Base-by-base conservation (phyloP, 2,329 filamentous ascomycete genomes). In the Calonectria pseudoturangicola region DNA sequence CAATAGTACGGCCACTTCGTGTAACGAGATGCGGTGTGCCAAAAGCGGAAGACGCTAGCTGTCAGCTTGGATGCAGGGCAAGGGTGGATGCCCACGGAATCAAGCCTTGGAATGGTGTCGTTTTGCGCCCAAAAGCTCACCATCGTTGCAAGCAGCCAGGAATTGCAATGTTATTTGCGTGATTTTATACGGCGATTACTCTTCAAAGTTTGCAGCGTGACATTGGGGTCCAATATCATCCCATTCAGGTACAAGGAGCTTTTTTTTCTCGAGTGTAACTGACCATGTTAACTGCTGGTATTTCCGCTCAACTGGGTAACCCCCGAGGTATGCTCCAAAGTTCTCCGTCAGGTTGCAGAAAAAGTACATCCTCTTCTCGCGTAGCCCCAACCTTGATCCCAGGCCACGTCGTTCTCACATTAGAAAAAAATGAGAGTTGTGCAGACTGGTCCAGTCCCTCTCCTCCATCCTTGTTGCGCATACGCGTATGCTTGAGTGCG, bases 401-500 rank as follows among this genome's bases (percentile, higher is more conserved):
- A 58, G 33, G n/a, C 36, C 33, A 15, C 39, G 54, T 58, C 33
- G 12, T 21, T 58, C 21, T 39, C 33, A 60, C 13, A 28, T 28
- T 33, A 41, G 12, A 21, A 15, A 25, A 15, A 54, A n/a, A 12
- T 36, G 36, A 25, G 6, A 41, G 21, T 12, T 41, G 27, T 41
- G 54, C 33, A 25, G 15, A 21, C 54, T 16, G n/a, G 18, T 21
- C 16, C 33, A 25, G 25, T 25, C 15, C 21, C 33, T 9, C 9
- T 33, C 30, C 9, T 33, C 21, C 10, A n/a, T 18, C 21, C 21
- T 10, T 16, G n/a, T 33, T 54, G 54, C 27, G 33, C 33, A 60
- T 60, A 60, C 54, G 54, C 54, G 54, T 60, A 60, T 60, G 54
- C 36, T 36, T 25, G 36, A 27, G 21, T 60, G 54, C 54, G 54